Conservation (phyloP, 2,329 filamentous ascomycete genomes). For the Drechmeria coniospora region DNA sequence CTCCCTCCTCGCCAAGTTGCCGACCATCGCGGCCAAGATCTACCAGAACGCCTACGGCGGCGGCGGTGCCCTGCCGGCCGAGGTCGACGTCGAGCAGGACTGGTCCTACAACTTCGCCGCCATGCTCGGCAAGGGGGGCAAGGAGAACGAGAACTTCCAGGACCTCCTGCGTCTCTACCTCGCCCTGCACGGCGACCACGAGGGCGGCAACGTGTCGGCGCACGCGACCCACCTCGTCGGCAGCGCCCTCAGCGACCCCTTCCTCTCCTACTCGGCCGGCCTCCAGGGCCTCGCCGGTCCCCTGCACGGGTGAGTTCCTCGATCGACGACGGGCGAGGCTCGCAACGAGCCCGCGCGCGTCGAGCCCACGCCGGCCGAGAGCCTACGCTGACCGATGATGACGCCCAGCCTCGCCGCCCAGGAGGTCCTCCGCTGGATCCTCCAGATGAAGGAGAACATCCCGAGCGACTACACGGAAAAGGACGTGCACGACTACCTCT, state of each 20-base stretch:
- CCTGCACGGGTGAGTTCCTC: slow-evolving; percentile 31
- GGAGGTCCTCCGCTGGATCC: slow-evolving; percentile 90
- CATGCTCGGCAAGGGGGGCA: slow-evolving; percentile 80
- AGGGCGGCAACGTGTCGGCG: slow-evolving; percentile 93
- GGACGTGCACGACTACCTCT: slow-evolving; percentile 80
- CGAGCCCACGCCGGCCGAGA: too few species aligned
- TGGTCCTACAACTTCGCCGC: slow-evolving; percentile 99
- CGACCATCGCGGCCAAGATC: slow-evolving; percentile 91
- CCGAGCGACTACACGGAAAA: slow-evolving; percentile 62
- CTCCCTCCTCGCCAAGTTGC: slow-evolving; percentile 85
- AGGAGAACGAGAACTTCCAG: slow-evolving; percentile 85
- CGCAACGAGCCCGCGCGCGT: too few species aligned
- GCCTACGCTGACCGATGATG: not conserved
- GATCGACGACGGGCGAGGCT: too few species aligned
- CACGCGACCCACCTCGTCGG: slow-evolving; percentile 92
- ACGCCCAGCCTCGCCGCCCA: slow-evolving; percentile 64
- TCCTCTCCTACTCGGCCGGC: slow-evolving; percentile 90
- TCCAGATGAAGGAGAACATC: slow-evolving; percentile 87
- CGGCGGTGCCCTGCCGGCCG: slow-evolving; percentile 54
- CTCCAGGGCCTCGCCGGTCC: slow-evolving; percentile 92
- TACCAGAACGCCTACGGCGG: slow-evolving; percentile 83
- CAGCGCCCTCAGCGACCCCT: slow-evolving; percentile 84
- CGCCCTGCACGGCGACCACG: slow-evolving; percentile 92
- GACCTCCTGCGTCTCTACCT: slow-evolving; percentile 89
- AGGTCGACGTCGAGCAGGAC: slow-evolving; percentile 73